Base-by-base conservation (phyloP, 257 asterid species). In the Solanum megistacrolobum region DNA sequence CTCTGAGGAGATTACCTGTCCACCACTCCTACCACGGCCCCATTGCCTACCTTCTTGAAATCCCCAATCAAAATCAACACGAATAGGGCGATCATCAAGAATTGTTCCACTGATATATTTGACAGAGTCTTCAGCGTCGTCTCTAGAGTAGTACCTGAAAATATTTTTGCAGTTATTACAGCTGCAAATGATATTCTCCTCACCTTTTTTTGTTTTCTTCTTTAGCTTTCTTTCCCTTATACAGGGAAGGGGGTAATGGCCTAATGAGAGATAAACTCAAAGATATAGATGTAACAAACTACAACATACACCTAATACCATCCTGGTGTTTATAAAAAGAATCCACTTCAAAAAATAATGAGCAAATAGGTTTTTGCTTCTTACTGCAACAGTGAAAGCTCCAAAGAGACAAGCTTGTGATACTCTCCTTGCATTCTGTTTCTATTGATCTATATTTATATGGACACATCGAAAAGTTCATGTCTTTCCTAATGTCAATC, bases 61-160 rank as follows among this genome's bases (percentile, higher is more conserved):
- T 46, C 99, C 99, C 99, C 99, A 97, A 90, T 97, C 99, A 89
- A 96, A 97, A 93, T 97, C 99, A 27, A 95, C 99, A 84, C 99
- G 99, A 87, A 97, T 97, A 43, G 99, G 99, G 75, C 99, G 99
- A 91, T 97, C 99, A 88, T 97, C 99, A 23, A 97, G 98, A 89
- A 97, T 97, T 39, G 99, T 96, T 90, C 99, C 99, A 75, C 99
- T 97, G 78, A 97, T 93, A 89, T 93, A 96, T 90, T 97, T 97
- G 76, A 94, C 99, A 76, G 96, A 89, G 86, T 96, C 98, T 93
- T 95, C 99, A 78, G 99, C 89, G 91, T 96, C 99, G 12, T 94
- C 98, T 90, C 99, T 95, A 43, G 99, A 95, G 92, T 97, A 97
- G 94, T 91, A 97, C 95, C 99, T 97, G 95, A 90, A 25, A 73